These are phyloP conservation scores for Amphirosellinia nigrospora DNA, from an alignment of 495 filamentous ascomycete genomes.

Conservation along the genomic window DNA sequence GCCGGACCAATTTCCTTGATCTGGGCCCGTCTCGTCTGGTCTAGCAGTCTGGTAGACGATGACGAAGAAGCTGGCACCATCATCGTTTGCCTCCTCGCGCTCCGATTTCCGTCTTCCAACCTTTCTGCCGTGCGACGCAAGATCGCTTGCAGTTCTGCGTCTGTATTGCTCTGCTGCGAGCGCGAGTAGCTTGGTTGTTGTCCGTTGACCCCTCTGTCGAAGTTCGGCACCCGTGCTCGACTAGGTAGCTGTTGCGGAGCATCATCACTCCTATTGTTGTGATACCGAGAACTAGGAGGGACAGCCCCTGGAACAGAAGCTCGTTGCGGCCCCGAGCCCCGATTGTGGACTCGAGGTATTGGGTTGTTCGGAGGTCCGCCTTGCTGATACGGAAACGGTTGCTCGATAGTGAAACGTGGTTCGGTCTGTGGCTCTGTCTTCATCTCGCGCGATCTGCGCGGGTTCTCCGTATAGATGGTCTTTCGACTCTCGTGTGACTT, in stretches of 20 bases:
- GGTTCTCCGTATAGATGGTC: not conserved
- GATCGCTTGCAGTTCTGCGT: conserved; percentile 50
- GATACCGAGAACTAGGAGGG: not conserved
- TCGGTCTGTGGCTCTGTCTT: not conserved
- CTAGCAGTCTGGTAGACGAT: not conserved
- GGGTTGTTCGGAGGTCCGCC: conserved; percentile 12
- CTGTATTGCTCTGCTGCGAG: conserved; percentile 40
- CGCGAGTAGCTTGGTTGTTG: conserved; percentile 31
- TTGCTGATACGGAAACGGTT: not conserved
- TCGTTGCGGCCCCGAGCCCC: conserved; percentile 8
- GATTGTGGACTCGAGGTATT: conserved; percentile 20
- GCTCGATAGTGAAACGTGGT: not conserved
- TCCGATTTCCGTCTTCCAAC: conserved; percentile 43
- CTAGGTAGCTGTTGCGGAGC: conserved; percentile 36
- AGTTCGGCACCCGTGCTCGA: conserved; percentile 28
- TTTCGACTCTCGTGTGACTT: not conserved
- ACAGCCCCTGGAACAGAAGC: conserved; percentile 8
- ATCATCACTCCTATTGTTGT: conserved; percentile 27
- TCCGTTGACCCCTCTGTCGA: conserved; percentile 23
- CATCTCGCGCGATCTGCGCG: not conserved
- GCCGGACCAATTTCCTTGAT: not conserved
- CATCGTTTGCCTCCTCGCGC: conserved; percentile 35
- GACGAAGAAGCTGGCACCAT: conserved; percentile 22
- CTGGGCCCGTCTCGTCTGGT: not conserved
- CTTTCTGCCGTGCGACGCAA: conserved; percentile 50